Evolutionary conservation across 768 basidiomycete species (phyloP), one percentile per base, ranked within the genome.

Genomic region (Rhizopogon salebrosus): DNA sequence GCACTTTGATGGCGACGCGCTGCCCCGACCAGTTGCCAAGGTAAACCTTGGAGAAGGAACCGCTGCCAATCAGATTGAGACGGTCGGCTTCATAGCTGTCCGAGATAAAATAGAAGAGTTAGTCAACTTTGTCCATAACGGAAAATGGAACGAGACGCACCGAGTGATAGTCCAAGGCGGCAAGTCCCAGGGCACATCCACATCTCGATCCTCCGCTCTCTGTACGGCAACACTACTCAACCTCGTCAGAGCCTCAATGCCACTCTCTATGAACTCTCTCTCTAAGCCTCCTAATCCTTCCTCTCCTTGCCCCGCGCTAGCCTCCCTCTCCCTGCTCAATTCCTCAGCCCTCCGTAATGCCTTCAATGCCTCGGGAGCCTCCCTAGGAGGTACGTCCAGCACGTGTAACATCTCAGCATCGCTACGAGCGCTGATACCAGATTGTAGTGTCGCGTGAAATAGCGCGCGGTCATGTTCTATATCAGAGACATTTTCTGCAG

Each of bases 161-260:
- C 75, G 72, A 3, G 88, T 90, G 59, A 90, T 89, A 3, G 88
- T 88, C 88, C 88, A 91, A 56, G 74, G 77, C 0, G 88, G 88
- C 24, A 89, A 59, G 36, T 70, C 65, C 11, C 55, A 51, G 1
- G 51, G 46, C 11, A 68, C 40, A 34, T 46, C 45, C 71, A 53
- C 51, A 40, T 40, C 53, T 9, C 4, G 20, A 26, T 36, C 52
- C 14, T 34, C 29, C 51, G 36, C 62, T 46, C 49, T 64, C 58
- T 23, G 58, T 46, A 36, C 54, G 54, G 16, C 56, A 16, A 40
- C 52, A 26, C 63, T 65, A 58, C 82, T 84, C 72, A 90, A 69
- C 57, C 86, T 72, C 51, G 82, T 70, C 57, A 90, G 72, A 6
- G 85, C 84, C 49, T 89, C 87, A 50, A 89, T 83, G 5, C 86